These are phyloP conservation scores for Hypericum androsaemum DNA, from an alignment of 345 rosid genomes.

Conservation along the genomic window DNA sequence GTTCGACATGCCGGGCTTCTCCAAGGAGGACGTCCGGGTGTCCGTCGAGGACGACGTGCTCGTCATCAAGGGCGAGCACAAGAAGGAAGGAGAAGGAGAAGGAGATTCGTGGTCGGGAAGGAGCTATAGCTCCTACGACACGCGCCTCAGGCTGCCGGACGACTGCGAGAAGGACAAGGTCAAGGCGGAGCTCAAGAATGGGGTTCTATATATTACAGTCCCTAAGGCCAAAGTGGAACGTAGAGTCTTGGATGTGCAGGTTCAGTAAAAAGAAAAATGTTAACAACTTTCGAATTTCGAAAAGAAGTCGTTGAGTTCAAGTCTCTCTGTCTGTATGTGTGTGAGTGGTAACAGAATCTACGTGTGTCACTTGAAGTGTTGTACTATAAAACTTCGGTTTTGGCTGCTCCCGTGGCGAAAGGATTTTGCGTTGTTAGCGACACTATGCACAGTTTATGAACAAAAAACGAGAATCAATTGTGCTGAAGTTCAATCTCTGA, in stretches of 20 bases:
- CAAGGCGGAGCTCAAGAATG: constrained; percentile 24
- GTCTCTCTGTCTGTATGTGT: too few relatives aligned
- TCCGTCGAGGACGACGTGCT: constrained; percentile 56
- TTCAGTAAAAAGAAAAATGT: too few relatives aligned
- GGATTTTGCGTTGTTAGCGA: too few relatives aligned
- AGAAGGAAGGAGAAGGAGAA: constrained; percentile 11
- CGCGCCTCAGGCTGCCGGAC: constrained; percentile 12
- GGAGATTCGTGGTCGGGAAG: constrained; percentile 9
- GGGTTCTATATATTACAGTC: constrained; percentile 52
- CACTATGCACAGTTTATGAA: too few relatives aligned
- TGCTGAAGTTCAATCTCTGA: too few relatives aligned
- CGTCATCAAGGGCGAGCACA: constrained; percentile 53
- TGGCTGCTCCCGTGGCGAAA: too few relatives aligned
- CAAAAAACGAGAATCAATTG: too few relatives aligned
- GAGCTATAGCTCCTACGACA: constrained; percentile 13
- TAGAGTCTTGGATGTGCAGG: not conserved
- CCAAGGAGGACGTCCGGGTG: constrained; percentile 66
- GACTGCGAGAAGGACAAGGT: constrained; percentile 11
- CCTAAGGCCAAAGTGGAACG: constrained; percentile 34
- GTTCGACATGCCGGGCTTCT: constrained; percentile 79
- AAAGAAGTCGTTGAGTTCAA: too few relatives aligned
- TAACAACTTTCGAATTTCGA: too few relatives aligned
- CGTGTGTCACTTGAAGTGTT: too few relatives aligned
- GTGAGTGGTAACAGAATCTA: too few relatives aligned
- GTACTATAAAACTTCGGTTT: too few relatives aligned